These are phyloP conservation scores for Rhodotorula babjevae DNA, from an alignment of 768 basidiomycete genomes.

Conservation along the genomic window DNA sequence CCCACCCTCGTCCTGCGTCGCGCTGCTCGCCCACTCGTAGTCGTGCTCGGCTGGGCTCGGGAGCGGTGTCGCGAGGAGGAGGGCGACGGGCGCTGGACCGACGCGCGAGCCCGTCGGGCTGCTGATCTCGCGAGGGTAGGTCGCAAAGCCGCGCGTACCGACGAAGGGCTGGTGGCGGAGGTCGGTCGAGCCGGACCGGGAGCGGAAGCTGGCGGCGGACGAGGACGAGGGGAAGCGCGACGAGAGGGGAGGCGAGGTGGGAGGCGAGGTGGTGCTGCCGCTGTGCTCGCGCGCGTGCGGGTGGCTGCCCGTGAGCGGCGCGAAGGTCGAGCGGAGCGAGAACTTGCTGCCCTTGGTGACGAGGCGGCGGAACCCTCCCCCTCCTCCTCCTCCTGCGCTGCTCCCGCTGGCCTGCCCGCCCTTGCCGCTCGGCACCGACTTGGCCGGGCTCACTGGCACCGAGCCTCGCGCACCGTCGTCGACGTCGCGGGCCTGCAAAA, in stretches of 20 bases:
- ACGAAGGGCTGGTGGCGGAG: not conserved
- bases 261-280: not conserved
- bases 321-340: not conserved
- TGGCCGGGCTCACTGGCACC: not conserved
- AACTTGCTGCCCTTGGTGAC: conserved; percentile 23
- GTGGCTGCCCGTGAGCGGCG: not conserved
- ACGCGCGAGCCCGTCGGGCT: not conserved
- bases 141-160: not conserved
- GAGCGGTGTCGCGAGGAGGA: not conserved
- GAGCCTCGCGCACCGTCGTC: not conserved
- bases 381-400: not conserved
- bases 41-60: not conserved
- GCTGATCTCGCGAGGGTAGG: not conserved
- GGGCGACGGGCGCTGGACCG: too few relatives aligned
- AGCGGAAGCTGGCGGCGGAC: not conserved
- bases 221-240: not conserved
- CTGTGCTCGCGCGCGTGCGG: not conserved
- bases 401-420: too few relatives aligned
- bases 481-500: not conserved
- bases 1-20: not conserved
- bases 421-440: not conserved
- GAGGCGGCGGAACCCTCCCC: not conserved
- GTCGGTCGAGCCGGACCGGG: not conserved
- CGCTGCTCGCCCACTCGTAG: not conserved
- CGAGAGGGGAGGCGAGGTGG: not conserved